phyloP scores from a whole-genome alignment of 805 yeast species.

The Sugiyamaella chiloensis region DNA sequence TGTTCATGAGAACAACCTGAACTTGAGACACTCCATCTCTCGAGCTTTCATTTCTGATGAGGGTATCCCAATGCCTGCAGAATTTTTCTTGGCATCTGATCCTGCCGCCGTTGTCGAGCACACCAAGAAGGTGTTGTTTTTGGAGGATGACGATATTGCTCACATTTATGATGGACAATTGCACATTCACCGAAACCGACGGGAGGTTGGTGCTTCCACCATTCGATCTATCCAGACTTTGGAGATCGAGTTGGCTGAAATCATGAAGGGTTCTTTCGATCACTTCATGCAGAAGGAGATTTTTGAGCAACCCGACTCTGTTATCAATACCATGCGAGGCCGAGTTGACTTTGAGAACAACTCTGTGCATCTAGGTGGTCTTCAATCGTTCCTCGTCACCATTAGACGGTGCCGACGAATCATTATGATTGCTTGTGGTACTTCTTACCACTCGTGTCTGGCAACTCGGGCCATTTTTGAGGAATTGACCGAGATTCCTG shows the following conservation, averaged over 20 bases:
- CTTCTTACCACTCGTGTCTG: conserved; percentile 96
- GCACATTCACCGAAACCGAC: conserved; percentile 95
- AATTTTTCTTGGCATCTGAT: conserved; percentile 93
- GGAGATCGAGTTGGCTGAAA: conserved; percentile 95
- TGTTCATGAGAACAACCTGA: conserved; percentile 26
- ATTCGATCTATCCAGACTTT: conserved; percentile 94
- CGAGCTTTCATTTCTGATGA: conserved; percentile 96
- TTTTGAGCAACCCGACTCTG: conserved; percentile 97
- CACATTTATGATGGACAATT: conserved; percentile 97
- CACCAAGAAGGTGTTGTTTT: conserved; percentile 92
- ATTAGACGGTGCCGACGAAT: conserved; percentile 93
- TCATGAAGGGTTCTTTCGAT: conserved; percentile 94
- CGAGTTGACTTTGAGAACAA: conserved; percentile 87
- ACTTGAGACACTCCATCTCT: conserved; percentile 84
- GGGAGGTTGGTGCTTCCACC: conserved; percentile 77
- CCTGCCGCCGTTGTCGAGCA: conserved; percentile 96
- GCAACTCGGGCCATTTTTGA: conserved; percentile 96
- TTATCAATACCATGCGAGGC: conserved; percentile 99
- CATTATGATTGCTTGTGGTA: conserved; percentile 99
- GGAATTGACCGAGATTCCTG: conserved; percentile 94
- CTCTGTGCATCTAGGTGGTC: conserved; percentile 82
- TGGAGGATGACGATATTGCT: conserved; percentile 98
- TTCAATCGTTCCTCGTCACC: conserved; percentile 76
- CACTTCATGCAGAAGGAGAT: conserved; percentile 99
- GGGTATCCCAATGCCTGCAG: conserved; percentile 89